phyloP scores from a whole-genome alignment of 2,329 filamentous ascomycete species.

The Pyricularia sp. region DNA sequence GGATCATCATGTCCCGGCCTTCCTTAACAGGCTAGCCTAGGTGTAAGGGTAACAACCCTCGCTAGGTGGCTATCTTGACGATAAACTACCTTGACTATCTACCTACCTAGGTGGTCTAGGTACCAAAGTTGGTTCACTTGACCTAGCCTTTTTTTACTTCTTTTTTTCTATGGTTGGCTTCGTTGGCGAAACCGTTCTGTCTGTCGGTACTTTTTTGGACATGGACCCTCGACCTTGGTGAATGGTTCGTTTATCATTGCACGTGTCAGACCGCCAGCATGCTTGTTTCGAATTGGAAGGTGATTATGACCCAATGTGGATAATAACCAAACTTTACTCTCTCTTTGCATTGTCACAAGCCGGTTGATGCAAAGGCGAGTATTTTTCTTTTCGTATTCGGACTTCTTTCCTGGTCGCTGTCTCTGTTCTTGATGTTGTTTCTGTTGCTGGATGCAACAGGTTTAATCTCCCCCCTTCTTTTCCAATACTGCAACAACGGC shows the following conservation, averaged over 20 bases:
- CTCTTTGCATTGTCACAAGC: neutral
- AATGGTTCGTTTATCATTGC: neutral
- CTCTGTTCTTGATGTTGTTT: neutral
- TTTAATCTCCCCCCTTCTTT: neutral
- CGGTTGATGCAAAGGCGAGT: neutral
- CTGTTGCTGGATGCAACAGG: neutral
- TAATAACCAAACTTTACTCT: neutral
- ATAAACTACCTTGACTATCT: too few relatives aligned
- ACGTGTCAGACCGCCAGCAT: neutral
- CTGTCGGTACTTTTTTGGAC: neutral
- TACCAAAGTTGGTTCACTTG: neutral
- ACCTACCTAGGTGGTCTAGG: too few relatives aligned
- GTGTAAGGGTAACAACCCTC: neutral
- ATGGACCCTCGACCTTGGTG: neutral
- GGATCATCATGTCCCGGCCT: constrained; percentile 1
- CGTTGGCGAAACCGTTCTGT: neutral
- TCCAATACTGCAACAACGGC: neutral
- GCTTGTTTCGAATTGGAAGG: neutral
- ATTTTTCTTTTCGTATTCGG: neutral
- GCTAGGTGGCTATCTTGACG: neutral
- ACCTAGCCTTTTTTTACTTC: neutral
- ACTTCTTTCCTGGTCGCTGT: neutral
- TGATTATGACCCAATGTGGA: neutral
- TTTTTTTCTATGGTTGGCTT: neutral
- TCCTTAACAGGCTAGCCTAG: neutral